phyloP scores from a whole-genome alignment of 2,329 filamentous ascomycete species.

The Pseudocercospora fijiensis region DNA sequence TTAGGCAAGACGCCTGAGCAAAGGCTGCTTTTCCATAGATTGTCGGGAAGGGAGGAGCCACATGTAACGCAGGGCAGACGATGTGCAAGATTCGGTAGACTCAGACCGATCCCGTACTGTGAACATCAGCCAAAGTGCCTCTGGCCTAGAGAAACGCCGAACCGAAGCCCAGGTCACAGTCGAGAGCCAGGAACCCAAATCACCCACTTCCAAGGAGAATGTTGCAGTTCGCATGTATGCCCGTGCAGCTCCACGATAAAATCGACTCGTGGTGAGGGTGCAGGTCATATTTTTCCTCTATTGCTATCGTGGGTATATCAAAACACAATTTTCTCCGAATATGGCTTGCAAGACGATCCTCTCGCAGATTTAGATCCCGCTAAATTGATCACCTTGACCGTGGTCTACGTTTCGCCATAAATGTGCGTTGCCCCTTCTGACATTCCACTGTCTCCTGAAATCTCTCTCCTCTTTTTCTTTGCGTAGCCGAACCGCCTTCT shows the following conservation, averaged over 20 bases:
- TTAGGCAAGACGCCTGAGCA: too few relatives aligned
- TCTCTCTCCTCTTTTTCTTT: constrained; percentile 46
- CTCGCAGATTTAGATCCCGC: constrained; percentile 16
- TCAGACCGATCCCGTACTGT: too few relatives aligned
- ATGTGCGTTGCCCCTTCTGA: constrained; percentile 24
- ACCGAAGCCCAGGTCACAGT: too few relatives aligned
- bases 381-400: constrained; percentile 31
- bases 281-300: not conserved
- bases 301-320: not conserved
- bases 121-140: too few relatives aligned
- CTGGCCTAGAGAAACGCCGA: too few relatives aligned
- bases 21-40: too few relatives aligned
- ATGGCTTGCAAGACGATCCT: not conserved
- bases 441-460: constrained; percentile 10
- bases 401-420: constrained; percentile 26
- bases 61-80: too few relatives aligned
- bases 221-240: not conserved
- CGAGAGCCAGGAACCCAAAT: too few relatives aligned
- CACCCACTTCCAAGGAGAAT: not conserved
- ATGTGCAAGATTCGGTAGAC: too few relatives aligned
- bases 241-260: not conserved
- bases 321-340: not conserved
- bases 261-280: not conserved
- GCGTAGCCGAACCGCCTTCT: constrained; percentile 67
- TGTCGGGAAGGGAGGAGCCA: too few relatives aligned